phyloP scores from a whole-genome alignment of 768 basidiomycete genomes.

The Kwoniella dendrophila region DNA sequence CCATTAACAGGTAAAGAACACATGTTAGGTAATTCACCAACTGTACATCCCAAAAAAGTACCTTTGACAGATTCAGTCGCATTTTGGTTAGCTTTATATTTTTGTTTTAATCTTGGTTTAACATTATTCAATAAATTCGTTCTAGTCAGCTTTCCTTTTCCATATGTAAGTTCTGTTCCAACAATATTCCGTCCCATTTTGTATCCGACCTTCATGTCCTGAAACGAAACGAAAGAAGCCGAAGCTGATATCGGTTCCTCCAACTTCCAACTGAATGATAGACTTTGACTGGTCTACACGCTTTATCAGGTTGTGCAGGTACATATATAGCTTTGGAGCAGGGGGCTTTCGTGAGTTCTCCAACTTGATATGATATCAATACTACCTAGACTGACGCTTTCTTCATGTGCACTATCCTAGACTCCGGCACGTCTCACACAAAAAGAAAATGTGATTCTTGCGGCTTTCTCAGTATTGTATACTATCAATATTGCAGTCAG shows the following conservation, averaged over 20 bases:
- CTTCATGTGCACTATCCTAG: constrained; percentile 46
- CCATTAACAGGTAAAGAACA: constrained; percentile 19
- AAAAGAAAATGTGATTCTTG: constrained; percentile 65
- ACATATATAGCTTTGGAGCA: constrained; percentile 67
- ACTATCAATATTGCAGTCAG: constrained; percentile 93
- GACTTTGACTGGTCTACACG: constrained; percentile 88
- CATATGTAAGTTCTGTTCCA: constrained; percentile 71
- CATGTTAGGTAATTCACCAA: constrained; percentile 13
- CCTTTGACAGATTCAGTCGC: constrained; percentile 36
- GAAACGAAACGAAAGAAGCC: no score
- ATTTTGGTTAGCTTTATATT: constrained; percentile 78
- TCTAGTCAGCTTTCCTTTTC: constrained; percentile 88
- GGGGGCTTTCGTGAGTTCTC: constrained; percentile 61
- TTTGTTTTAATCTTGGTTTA: constrained; percentile 83
- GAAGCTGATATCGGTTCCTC: constrained; percentile 20
- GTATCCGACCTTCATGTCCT: not conserved
- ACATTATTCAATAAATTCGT: constrained; percentile 95
- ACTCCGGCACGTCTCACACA: constrained; percentile 62
- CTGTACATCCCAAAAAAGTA: constrained; percentile 19
- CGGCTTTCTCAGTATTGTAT: constrained; percentile 85
- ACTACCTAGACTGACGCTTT: not conserved
- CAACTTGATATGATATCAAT: not conserved
- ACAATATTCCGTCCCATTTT: not conserved
- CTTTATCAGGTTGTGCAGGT: constrained; percentile 80
- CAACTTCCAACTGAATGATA: constrained; percentile 19